Evolutionary conservation across 1,284 basidiomycete genomes (phyloP).

Genomic region (Moniliophthora roreri): DNA sequence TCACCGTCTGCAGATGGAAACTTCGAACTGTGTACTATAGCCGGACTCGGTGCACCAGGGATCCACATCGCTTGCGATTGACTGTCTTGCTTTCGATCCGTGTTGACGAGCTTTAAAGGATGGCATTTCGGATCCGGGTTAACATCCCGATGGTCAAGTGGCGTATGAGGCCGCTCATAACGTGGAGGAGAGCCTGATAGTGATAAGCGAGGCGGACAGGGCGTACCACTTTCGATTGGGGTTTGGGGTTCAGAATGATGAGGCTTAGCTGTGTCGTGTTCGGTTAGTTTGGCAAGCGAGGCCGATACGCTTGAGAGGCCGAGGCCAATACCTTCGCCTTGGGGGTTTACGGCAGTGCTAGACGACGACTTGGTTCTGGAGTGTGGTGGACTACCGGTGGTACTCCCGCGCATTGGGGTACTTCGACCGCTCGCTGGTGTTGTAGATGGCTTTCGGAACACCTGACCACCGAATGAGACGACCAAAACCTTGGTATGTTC

Average conservation of each 20-base stretch:
- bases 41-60: conserved; percentile 47
- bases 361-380: background rate
- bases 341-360: background rate
- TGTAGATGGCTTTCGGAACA: conserved; percentile 58
- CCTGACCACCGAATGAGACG: conserved; percentile 78
- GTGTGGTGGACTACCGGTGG: conserved; percentile 9
- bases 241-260: too few relatives aligned
- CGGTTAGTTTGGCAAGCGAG: background rate
- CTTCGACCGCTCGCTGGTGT: conserved; percentile 36
- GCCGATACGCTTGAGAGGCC: background rate
- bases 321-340: background rate
- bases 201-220: background rate
- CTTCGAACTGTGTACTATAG: conserved; percentile 25
- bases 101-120: background rate
- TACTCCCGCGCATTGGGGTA: conserved; percentile 23
- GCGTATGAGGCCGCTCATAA: background rate
- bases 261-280: too few relatives aligned
- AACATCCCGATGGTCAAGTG: background rate
- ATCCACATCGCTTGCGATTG: conserved; percentile 37
- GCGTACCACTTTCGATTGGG: too few relatives aligned
- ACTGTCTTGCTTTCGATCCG: background rate
- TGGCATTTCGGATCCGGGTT: background rate
- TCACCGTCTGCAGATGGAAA: conserved; percentile 10
- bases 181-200: background rate
- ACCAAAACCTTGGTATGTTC: conserved; percentile 58